Base-by-base conservation (phyloP, 768 basidiomycete genomes). In the Ramaria sp. region DNA sequence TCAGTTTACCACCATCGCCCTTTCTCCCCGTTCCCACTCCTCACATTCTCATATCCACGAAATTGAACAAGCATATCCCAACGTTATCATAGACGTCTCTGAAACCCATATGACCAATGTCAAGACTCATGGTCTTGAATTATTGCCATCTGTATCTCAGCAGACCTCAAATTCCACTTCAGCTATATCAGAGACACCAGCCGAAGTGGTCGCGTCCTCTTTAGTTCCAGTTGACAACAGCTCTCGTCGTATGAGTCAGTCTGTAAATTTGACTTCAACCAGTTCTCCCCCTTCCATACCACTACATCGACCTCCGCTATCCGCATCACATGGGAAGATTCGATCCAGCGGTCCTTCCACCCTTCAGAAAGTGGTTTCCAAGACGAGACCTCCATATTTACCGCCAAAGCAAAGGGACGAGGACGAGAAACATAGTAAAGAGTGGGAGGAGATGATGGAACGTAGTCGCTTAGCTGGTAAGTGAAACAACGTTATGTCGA, bases 371-470 rank as follows among this genome's bases (percentile, higher is more conserved):
- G 82, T 90, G 32, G 70, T 86, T 49, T 90, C 86, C 67, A 84
- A 79, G 66, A 95, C 92, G 0, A 73, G 92, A n/a, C 92, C 88
- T 16, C 67, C 75, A 4, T 84, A 83, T 64, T 72, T 94, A n/a
- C 92, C 92, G 22, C 91, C 91, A 5, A 95, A 95, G 64, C 70
- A 68, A 47, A 77, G 76, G 27, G 64, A 77, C 56, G 91, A 95
- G 67, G 91, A 94, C 63, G 67, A 73, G 47, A 93, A 84, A 60
- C 92, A 95, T 68, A 72, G 90, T 64, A 78, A 82, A 3, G 85
- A 86, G 63, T 93, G 91, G 85, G 79, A 89, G 62, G 68, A 74
- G 32, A 95, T 95, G 89, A 89, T 92, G 84, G 82, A 80, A 59
- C 80, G 73, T 43, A 90, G 87, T 69, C 81, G 85, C 50, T 66